phyloP scores from a whole-genome alignment of 768 basidiomycete genomes.

The Pholiota conissans region DNA sequence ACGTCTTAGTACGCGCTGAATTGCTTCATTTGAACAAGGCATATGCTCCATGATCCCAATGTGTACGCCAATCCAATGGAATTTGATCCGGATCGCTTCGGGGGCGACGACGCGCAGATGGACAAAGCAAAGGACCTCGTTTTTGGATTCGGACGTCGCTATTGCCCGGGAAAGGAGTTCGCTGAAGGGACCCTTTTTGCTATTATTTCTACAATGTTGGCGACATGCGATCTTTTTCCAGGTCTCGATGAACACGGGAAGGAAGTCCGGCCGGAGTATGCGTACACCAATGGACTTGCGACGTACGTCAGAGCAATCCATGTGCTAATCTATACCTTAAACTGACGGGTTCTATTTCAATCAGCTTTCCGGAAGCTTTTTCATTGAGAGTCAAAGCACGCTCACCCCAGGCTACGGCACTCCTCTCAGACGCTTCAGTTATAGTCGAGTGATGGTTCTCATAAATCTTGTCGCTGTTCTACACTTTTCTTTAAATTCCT shows the following conservation, averaged over 20 bases:
- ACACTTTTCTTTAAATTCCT: no score
- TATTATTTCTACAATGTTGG: slow-evolving; percentile 30
- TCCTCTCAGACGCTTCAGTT: slow-evolving; percentile 12
- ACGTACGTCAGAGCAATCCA: slow-evolving; percentile 14
- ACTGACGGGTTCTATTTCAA: neutral
- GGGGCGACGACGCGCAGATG: slow-evolving; percentile 34
- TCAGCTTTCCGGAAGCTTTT: slow-evolving; percentile 10
- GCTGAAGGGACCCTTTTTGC: slow-evolving; percentile 30
- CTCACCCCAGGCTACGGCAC: slow-evolving; percentile 16
- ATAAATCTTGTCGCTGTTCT: no score
- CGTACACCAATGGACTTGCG: slow-evolving; percentile 17
- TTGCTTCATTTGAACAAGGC: slow-evolving; percentile 28
- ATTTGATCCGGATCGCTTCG: slow-evolving; percentile 63
- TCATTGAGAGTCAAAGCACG: slow-evolving; percentile 17
- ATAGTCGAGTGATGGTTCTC: neutral
- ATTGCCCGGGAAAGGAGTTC: slow-evolving; percentile 43
- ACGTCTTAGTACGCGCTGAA: neutral
- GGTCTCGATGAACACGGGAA: slow-evolving; percentile 28
- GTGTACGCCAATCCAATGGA: slow-evolving; percentile 50
- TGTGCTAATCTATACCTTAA: neutral
- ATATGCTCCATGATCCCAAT: slow-evolving; percentile 54
- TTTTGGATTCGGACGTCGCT: slow-evolving; percentile 43
- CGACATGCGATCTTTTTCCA: slow-evolving; percentile 33
- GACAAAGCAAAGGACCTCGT: slow-evolving; percentile 34
- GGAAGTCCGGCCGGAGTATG: slow-evolving; percentile 21